These are phyloP conservation scores for Camellia lanceoleosa DNA, from an alignment of 148 eudicot genomes.

Conservation along the genomic window DNA sequence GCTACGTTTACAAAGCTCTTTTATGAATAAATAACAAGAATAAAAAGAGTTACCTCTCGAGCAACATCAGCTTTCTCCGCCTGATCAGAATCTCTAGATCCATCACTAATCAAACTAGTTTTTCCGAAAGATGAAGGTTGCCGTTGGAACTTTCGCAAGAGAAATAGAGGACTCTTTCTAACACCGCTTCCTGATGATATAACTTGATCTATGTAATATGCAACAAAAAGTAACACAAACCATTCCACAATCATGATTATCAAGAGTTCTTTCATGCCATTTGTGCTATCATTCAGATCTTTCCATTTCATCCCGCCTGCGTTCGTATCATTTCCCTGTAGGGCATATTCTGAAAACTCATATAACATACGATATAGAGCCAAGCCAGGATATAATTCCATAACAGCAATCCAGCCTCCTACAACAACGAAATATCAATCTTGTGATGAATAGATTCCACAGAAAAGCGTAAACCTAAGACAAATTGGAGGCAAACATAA, in stretches of 20 bases:
- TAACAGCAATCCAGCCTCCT: conserved; percentile 68
- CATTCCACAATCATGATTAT: conserved; percentile 78
- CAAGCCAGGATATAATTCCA: conserved; percentile 89
- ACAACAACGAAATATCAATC: conserved; percentile 7
- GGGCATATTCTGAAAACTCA: conserved; percentile 65
- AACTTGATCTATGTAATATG: conserved; percentile 67
- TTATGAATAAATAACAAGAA: too few species aligned
- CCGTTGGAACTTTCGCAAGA: conserved; percentile 41
- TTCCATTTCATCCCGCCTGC: conserved; percentile 72
- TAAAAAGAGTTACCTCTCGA: conserved; percentile 58
- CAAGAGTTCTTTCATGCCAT: conserved; percentile 69
- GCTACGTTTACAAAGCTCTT: neutral
- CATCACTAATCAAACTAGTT: conserved; percentile 50
- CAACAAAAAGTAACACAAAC: conserved; percentile 58
- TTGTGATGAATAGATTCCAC: conserved; percentile 8
- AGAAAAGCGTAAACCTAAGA: neutral
- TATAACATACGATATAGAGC: conserved; percentile 69
- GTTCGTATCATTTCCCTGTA: conserved; percentile 46
- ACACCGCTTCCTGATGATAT: conserved; percentile 63
- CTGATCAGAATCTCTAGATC: conserved; percentile 58
- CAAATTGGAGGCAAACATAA: neutral
- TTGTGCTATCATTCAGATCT: conserved; percentile 50
- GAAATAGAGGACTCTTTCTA: conserved; percentile 50
- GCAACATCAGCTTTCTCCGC: conserved; percentile 79
- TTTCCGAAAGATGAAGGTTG: conserved; percentile 39